Evolutionary conservation across 2,329 filamentous ascomycete species (phyloP).

Genomic region (Alternaria sp.): DNA sequence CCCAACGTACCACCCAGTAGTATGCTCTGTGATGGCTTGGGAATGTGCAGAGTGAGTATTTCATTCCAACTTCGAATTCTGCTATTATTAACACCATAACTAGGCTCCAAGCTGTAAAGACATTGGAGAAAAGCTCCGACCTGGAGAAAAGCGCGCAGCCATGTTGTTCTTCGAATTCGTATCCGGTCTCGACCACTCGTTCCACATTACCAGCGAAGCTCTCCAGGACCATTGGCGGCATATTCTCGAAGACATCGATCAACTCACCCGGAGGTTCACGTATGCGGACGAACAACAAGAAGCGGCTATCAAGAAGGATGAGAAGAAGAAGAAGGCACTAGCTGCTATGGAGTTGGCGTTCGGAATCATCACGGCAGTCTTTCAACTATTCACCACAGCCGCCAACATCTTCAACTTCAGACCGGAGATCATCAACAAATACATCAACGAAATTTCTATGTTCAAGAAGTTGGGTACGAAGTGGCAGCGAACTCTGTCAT

Average conservation of each 20-base stretch:
- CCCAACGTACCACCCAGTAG: not conserved
- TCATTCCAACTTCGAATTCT: not conserved
- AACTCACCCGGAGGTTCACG: not conserved
- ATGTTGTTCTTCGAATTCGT: slow-evolving; percentile 2
- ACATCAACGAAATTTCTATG: not conserved
- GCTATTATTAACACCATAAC: not conserved
- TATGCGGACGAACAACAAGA: not conserved
- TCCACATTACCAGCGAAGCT: not conserved
- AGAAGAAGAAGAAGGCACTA: not conserved
- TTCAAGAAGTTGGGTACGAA: not conserved
- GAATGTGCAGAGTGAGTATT: not conserved
- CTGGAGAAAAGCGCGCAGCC: not conserved
- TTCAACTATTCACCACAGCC: not conserved
- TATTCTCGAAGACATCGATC: not conserved
- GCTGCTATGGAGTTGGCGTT: not conserved
- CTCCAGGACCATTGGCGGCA: not conserved
- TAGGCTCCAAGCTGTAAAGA: not conserved
- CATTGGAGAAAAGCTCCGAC: not conserved
- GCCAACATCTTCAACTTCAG: not conserved
- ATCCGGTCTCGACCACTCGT: not conserved
- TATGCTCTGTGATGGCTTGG: not conserved
- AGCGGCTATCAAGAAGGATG: not conserved
- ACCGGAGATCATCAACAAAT: not conserved
- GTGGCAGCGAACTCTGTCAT: not conserved
- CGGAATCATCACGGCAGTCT: not conserved